Conservation (phyloP, 1,139 yeast species). For the Sugiyamaella pinicola region DNA sequence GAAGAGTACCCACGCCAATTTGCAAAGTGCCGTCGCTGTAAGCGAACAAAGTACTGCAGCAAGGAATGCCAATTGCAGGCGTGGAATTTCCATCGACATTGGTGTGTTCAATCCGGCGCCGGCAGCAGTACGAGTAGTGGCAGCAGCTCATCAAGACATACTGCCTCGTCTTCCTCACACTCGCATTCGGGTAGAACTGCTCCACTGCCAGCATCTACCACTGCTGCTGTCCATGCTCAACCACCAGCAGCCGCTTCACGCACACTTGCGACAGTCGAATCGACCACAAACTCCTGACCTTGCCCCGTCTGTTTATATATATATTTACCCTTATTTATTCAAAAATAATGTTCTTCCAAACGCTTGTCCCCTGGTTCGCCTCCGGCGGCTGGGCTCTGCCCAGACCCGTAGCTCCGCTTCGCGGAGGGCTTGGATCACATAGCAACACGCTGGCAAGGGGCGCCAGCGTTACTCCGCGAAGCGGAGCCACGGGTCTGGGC, state of each 20-base stretch:
- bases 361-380: neutral
- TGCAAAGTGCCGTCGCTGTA: conserved; percentile 92
- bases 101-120: conserved; percentile 62
- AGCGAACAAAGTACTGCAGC: conserved; percentile 92
- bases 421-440: neutral
- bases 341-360: neutral
- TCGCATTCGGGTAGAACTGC: conserved; percentile 2
- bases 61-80: conserved; percentile 89
- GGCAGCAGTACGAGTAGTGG: conserved; percentile 27
- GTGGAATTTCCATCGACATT: conserved; percentile 90
- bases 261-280: neutral
- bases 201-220: neutral
- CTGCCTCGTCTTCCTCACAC: conserved; percentile 29
- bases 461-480: neutral
- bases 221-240: neutral
- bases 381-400: conserved; percentile 17
- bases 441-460: too few relatives aligned
- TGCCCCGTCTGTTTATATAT: conserved; percentile 2
- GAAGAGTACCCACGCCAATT: conserved; percentile 87
- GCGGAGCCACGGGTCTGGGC: conserved; percentile 12
- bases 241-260: conserved; percentile 5
- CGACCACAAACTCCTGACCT: conserved; percentile 8
- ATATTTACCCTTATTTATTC: conserved; percentile 12
- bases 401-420: conserved; percentile 11
- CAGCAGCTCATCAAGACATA: conserved; percentile 21